These are phyloP conservation scores for Secale cereale DNA, from an alignment of 176 grass and related monocot species.

Conservation along the genomic window DNA sequence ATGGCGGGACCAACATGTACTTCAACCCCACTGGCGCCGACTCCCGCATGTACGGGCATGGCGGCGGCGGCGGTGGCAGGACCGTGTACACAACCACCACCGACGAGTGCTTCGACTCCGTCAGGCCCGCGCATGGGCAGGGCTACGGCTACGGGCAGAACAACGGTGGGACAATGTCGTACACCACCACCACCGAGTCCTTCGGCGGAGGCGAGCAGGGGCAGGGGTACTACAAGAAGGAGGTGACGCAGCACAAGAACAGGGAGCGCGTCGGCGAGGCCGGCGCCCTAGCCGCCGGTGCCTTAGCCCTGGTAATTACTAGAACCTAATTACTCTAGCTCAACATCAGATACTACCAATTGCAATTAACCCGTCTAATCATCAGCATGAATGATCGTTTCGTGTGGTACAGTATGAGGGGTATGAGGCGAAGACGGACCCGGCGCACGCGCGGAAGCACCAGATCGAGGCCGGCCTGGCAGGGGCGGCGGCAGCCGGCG, in stretches of 20 bases:
- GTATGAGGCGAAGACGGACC: conserved; percentile 63
- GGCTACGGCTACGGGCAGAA: background rate
- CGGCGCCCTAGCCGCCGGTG: conserved; percentile 14
- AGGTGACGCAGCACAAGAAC: conserved; percentile 72
- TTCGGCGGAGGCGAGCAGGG: background rate
- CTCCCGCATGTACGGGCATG: background rate
- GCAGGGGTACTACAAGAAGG: conserved; percentile 47
- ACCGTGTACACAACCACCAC: conserved; percentile 30
- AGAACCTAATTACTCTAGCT: background rate
- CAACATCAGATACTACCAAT: background rate
- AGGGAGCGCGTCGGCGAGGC: conserved; percentile 68
- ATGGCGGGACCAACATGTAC: conserved; percentile 12
- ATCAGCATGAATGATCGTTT: background rate
- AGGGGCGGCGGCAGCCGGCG: conserved; percentile 31
- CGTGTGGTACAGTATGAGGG: conserved; percentile 52
- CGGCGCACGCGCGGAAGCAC: conserved; percentile 66
- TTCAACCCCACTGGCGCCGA: conserved; percentile 20
- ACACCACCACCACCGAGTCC: conserved; percentile 27
- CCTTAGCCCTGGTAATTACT: conserved; percentile 56
- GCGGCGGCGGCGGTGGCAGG: background rate
- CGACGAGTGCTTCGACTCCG: conserved; percentile 20
- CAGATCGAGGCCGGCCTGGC: conserved; percentile 64
- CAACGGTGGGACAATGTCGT: background rate
- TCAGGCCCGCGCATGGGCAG: background rate
- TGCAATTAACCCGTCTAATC: background rate